Percentiles rank a stretch among this genome's conserved stretches.
These are phyloP conservation scores for Endoconidiophora laricicola DNA, from an alignment of 2,329 filamentous ascomycete species.

Conservation along the genomic window DNA sequence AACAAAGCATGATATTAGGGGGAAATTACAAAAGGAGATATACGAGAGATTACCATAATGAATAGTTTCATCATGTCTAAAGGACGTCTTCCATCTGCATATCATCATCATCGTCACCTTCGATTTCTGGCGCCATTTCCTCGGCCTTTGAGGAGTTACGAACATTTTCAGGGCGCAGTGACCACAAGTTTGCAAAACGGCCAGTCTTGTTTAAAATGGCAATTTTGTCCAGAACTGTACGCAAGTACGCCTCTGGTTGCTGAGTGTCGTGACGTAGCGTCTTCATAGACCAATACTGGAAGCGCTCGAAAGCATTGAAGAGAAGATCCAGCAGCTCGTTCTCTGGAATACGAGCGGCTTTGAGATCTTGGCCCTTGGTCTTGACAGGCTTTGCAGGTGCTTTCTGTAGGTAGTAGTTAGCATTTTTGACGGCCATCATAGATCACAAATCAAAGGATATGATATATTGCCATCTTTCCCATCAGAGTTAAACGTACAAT, in stretches of 20 bases:
- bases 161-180: conserved; percentile 46
- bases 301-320: conserved; percentile 67
- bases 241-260: conserved; percentile 88
- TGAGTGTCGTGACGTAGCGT: conserved; percentile 58
- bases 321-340: conserved; percentile 77
- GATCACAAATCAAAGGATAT: no score
- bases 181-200: conserved; percentile 72
- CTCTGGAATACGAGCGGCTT: conserved; percentile 77
- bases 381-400: conserved; percentile 31
- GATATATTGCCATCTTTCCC: background rate
- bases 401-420: conserved; percentile 29
- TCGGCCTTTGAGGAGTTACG: conserved; percentile 30
- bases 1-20: background rate
- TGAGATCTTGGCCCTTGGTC: conserved; percentile 54
- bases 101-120: conserved; percentile 48
- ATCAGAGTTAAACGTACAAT: conserved; percentile 33
- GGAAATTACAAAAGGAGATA: background rate
- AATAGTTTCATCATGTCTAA: background rate
- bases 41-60: background rate
- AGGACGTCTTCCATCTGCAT: conserved; percentile 64
- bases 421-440: conserved; percentile 7
- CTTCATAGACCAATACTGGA: conserved; percentile 89
- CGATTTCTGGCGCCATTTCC: conserved; percentile 30
- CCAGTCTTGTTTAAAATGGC: conserved; percentile 71
- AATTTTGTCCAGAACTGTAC: conserved; percentile 67